Base-by-base conservation (phyloP, 202 grass and related monocot species). In the Schoenoplectus triqueter region DNA sequence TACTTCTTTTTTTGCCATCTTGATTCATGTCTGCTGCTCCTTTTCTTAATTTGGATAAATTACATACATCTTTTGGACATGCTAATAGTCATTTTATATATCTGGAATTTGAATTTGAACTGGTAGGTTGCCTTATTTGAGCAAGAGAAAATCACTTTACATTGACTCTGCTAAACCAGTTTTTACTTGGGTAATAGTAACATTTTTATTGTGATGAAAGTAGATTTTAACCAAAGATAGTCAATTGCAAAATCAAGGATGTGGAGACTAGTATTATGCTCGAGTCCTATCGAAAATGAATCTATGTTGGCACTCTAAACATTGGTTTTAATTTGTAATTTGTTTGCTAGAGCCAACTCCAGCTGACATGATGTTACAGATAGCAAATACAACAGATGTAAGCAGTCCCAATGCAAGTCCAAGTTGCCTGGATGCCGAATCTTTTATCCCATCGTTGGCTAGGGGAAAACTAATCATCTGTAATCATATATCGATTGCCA, bases 401-500 rank as follows among this genome's bases (percentile, higher is more conserved):
- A 87, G 75, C 56, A 72, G 2, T 50, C 57, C 17, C 5, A 89
- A 93, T 71, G 82, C 62, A 18, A 90, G 69, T 9, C 7, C 57
- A 20, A 69, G 64, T 47, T 97, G 94, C 64, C 68, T 65, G 42
- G 81, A 92, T 73, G 10, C 86, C 22, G 82, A 51, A 3, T 5
- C 82, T 7, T 97, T 93, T 69, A 75, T 86, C 66, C 86, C 69
- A 79, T 80, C 88, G 72, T 87, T 97, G 67, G 91, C 87, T 69
- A 78, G 86, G 74, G 94, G 94, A 59, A 97, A 97, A 86, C 64
- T 97, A 77, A 90, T 97, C 63, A 60, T 93, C 11, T 97, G 94
- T 67, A 78, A 80, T 69, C 87, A 85, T 3, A 62, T 84, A 21
- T 6, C 65, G 2, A 81, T 86, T 42, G 87, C 63, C 41, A 87